Conservation (phyloP, 495 filamentous ascomycete species). For the Tuber microsphaerosporum region DNA sequence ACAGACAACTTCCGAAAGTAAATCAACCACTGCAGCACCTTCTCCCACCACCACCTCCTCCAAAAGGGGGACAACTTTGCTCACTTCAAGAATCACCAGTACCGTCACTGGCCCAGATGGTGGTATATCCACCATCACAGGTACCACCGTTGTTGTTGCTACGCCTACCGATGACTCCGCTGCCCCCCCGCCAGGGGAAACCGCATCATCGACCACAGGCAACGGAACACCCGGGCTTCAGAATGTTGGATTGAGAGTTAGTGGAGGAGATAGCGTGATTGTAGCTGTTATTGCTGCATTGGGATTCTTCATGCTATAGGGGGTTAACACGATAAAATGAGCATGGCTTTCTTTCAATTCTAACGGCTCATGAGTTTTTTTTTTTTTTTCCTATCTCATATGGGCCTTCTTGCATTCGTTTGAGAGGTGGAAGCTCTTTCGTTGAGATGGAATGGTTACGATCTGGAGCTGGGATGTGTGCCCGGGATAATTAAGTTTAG, state of each 20-base stretch:
- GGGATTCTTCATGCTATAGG: slow-evolving; percentile 32
- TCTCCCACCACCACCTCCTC: not conserved
- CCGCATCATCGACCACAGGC: not conserved
- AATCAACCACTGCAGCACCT: slow-evolving; percentile 5
- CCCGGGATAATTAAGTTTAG: not conserved
- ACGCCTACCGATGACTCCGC: slow-evolving; percentile 3
- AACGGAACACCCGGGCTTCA: slow-evolving; percentile 10
- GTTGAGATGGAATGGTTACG: slow-evolving; percentile 11
- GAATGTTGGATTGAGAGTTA: slow-evolving; percentile 16
- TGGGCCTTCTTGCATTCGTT: slow-evolving; percentile 19
- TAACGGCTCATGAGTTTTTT: not conserved
- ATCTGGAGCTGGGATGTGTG: not conserved
- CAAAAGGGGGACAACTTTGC: slow-evolving; percentile 11
- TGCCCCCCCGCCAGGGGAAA: not conserved
- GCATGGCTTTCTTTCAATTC: not conserved
- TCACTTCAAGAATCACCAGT: slow-evolving; percentile 16
- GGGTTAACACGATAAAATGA: not conserved
- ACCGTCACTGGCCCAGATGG: slow-evolving; percentile 27
- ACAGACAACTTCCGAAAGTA: not conserved
- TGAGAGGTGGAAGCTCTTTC: slow-evolving; percentile 16
- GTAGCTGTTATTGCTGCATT: slow-evolving; percentile 28
- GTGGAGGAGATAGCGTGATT: slow-evolving; percentile 22
- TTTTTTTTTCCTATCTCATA: slow-evolving; percentile 6
- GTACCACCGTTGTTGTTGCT: slow-evolving; percentile 17
- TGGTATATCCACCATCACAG: slow-evolving; percentile 21